Conservation (phyloP, 2,329 filamentous ascomycete genomes). For the Cladosporium colombiae region DNA sequence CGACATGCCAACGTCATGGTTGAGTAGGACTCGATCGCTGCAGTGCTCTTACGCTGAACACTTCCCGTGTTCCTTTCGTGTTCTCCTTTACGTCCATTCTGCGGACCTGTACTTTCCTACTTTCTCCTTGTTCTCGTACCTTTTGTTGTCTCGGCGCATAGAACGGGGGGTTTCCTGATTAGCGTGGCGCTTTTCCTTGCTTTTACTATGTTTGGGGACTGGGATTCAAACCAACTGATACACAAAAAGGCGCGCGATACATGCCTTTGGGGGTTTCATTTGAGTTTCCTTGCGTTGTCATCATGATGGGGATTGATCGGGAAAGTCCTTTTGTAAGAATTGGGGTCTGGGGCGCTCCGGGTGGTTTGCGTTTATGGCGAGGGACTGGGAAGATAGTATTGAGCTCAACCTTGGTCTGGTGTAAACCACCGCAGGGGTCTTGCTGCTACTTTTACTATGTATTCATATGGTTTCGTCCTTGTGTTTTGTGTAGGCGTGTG, state of each 20-base stretch:
- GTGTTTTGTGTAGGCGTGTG: background rate
- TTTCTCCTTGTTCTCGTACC: background rate
- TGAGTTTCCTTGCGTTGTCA: background rate
- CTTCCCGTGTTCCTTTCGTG: background rate
- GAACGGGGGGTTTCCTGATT: background rate
- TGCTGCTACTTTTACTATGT: background rate
- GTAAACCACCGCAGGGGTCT: background rate
- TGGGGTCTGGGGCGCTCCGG: background rate
- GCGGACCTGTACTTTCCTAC: background rate
- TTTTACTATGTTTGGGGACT: background rate
- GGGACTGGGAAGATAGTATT: background rate
- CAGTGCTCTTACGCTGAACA: conserved; percentile 5
- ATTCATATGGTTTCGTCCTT: background rate
- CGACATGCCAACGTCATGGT: conserved; percentile 12
- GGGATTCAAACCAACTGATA: conserved; percentile 1
- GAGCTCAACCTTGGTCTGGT: background rate
- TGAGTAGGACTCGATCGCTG: conserved; percentile 19
- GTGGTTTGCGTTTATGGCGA: background rate
- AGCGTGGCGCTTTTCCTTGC: background rate
- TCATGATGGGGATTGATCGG: background rate
- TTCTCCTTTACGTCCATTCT: background rate
- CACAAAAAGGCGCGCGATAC: conserved; percentile 2
- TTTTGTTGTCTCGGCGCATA: background rate
- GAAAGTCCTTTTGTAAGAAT: background rate
- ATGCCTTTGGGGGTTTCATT: background rate